Evolutionary conservation across 2,329 filamentous ascomycete species (phyloP).

Genomic region (Blastomyces parvus): DNA sequence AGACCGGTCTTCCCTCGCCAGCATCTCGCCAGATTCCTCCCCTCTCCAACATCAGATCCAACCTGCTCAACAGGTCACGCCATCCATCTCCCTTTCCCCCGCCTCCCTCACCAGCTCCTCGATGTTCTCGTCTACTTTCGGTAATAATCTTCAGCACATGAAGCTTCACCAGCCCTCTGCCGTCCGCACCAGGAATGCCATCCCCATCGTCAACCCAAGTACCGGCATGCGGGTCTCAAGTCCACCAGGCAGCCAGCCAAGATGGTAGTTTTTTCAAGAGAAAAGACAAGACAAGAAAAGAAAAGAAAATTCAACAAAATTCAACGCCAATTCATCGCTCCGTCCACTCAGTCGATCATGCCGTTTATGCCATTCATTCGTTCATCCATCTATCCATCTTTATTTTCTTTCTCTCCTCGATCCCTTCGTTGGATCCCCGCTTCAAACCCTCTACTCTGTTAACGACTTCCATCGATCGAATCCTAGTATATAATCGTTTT

Average conservation of each 20-base stretch:
- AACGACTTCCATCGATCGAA: background rate
- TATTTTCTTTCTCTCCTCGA: background rate
- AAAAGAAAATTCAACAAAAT: background rate
- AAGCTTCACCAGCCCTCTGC: slow-evolving; percentile 89
- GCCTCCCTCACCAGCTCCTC: slow-evolving; percentile 46
- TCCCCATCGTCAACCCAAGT: slow-evolving; percentile 92
- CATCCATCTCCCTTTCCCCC: slow-evolving; percentile 61
- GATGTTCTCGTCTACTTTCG: slow-evolving; percentile 31
- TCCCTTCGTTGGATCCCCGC: background rate
- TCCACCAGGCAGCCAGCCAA: slow-evolving; percentile 55
- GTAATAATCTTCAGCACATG: slow-evolving; percentile 54
- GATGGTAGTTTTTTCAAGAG: slow-evolving; percentile 31
- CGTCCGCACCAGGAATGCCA: slow-evolving; percentile 84
- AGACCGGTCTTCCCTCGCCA: slow-evolving; percentile 88
- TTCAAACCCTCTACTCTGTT: background rate
- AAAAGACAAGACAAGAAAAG: slow-evolving; percentile 12
- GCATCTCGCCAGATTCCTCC: slow-evolving; percentile 84
- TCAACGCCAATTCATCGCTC: background rate
- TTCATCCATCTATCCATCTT: background rate
- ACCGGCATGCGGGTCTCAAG: slow-evolving; percentile 83
- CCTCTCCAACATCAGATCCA: slow-evolving; percentile 76
- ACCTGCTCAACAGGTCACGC: slow-evolving; percentile 62
- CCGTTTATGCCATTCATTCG: background rate
- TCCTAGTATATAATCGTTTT: slow-evolving; percentile 8
- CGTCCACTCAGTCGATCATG: background rate